These are phyloP conservation scores for Chaetomium sp. DNA, from an alignment of 2,329 filamentous ascomycete species.

Conservation along the genomic window DNA sequence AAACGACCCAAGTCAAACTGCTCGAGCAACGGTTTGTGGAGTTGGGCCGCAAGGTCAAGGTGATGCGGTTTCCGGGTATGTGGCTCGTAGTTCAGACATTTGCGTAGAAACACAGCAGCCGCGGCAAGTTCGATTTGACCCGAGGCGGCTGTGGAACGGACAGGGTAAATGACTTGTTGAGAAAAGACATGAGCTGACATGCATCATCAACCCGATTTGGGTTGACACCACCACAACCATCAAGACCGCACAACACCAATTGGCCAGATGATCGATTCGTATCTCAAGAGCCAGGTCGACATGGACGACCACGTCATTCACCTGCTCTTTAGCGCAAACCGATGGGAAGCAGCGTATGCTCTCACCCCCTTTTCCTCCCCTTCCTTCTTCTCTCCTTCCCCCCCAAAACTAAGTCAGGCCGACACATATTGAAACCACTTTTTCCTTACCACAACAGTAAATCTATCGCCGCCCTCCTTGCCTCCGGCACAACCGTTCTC, in stretches of 20 bases:
- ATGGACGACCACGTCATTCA: constrained; percentile 88
- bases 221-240: neutral
- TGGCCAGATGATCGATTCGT: constrained; percentile 78
- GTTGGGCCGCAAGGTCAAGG: constrained; percentile 42
- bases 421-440: neutral
- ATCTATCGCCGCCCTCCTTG: constrained; percentile 48
- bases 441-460: constrained; percentile 31
- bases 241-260: constrained; percentile 72
- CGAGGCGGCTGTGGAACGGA: neutral
- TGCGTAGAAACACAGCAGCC: too few species aligned
- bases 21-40: constrained; percentile 51
- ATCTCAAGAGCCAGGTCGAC: constrained; percentile 64
- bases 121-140: too few species aligned
- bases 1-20: constrained; percentile 79
- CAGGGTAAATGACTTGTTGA: neutral
- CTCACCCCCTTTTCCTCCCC: neutral
- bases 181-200: too few species aligned
- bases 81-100: constrained; percentile 7
- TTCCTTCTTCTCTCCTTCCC: neutral
- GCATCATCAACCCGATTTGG: too few species aligned
- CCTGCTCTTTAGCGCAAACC: constrained; percentile 81
- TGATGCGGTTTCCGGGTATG: constrained; percentile 53
- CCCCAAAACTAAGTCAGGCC: neutral
- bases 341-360: constrained; percentile 67
- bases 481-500: constrained; percentile 65